Percentiles rank a stretch among this genome's conserved stretches.
Conservation (phyloP, 257 asterid species). For the Fraxinus excelsior region DNA sequence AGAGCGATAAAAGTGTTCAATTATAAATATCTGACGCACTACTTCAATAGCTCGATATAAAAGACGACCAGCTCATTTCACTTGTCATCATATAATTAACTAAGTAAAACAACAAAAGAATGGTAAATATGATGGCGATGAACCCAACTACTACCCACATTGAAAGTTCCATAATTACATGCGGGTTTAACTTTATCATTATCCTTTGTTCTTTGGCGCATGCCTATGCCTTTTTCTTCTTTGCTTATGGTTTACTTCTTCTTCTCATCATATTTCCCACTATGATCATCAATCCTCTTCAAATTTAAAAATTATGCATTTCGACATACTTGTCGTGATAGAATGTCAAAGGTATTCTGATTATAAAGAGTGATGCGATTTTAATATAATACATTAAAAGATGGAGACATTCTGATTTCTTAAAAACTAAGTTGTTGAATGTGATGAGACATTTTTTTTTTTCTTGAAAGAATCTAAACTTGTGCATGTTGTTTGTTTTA, state of each 20-base stretch:
- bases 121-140: not conserved
- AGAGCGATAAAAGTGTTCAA: no score
- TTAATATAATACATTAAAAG: not conserved
- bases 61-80: no score
- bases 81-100: not conserved
- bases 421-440: not conserved
- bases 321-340: not conserved
- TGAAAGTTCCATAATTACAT: constrained; percentile 21
- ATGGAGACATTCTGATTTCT: not conserved
- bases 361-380: not conserved
- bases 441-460: no score
- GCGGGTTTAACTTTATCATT: constrained; percentile 2
- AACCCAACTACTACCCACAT: constrained; percentile 7
- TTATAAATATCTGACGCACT: no score
- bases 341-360: not conserved
- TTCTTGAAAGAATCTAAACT: no score
- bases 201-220: constrained; percentile 2
- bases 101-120: not conserved
- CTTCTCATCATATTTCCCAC: constrained; percentile 26
- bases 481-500: not conserved
- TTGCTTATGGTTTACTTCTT: constrained; percentile 35
- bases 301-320: not conserved
- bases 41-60: no score
- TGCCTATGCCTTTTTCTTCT: constrained; percentile 20
- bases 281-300: not conserved